These are phyloP conservation scores for Calonectria multiphialidica DNA, from an alignment of 2,329 filamentous ascomycete genomes.

Conservation along the genomic window DNA sequence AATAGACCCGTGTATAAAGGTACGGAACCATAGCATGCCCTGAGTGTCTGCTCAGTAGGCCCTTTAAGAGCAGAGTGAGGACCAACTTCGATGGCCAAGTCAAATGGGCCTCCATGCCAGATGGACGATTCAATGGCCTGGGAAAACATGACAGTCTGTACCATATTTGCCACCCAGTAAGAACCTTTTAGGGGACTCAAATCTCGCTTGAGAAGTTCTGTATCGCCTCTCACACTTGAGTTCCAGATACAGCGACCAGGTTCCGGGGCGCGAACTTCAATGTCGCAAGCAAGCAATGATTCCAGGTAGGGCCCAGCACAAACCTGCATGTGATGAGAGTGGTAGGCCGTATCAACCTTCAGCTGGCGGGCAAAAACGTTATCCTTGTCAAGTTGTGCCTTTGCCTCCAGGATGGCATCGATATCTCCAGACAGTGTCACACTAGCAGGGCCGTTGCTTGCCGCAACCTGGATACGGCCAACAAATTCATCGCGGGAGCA, in stretches of 20 bases:
- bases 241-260: neutral
- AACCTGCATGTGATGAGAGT: conserved; percentile 3
- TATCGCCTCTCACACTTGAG: neutral
- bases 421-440: neutral
- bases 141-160: neutral
- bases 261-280: neutral
- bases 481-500: neutral
- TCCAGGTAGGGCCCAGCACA: neutral
- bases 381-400: neutral
- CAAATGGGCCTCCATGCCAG: neutral
- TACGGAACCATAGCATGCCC: neutral
- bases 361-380: neutral
- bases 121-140: neutral
- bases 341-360: neutral
- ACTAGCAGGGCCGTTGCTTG: neutral
- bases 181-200: neutral
- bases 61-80: conserved; percentile 1
- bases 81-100: neutral
- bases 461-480: neutral
- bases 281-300: neutral
- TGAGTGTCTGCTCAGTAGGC: neutral
- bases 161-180: neutral
- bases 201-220: neutral
- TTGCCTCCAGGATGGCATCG: neutral
- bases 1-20: neutral